These are phyloP conservation scores for Cryoendolithus antarcticus DNA, from an alignment of 2,329 filamentous ascomycete species.

Conservation along the genomic window DNA sequence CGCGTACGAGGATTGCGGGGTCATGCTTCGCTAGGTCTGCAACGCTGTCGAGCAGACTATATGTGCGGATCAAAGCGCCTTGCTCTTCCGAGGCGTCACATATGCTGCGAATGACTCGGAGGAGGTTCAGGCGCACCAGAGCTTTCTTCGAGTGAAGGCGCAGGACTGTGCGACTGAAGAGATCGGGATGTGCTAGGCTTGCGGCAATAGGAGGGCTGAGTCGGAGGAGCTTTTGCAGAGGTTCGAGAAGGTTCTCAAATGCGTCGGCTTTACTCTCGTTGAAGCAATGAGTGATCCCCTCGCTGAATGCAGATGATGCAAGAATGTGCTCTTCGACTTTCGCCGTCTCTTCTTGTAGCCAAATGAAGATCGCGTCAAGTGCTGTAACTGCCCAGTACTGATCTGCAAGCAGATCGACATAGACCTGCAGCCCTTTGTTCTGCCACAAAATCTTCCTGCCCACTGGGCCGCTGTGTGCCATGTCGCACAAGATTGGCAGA, in stretches of 20 bases:
- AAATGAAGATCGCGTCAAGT: constrained; percentile 93
- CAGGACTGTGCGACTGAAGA: constrained; percentile 78
- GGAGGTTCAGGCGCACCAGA: constrained; percentile 77
- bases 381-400: constrained; percentile 99
- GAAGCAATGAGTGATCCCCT: constrained; percentile 79
- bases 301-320: constrained; percentile 50
- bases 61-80: constrained; percentile 52
- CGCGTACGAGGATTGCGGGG: constrained; percentile 78
- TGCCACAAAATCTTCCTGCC: constrained; percentile 91
- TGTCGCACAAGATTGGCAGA: constrained; percentile 89
- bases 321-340: constrained; percentile 86
- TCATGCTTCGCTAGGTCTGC: constrained; percentile 75
- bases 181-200: constrained; percentile 69
- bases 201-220: constrained; percentile 77
- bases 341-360: constrained; percentile 95
- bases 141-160: constrained; percentile 90
- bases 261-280: constrained; percentile 77
- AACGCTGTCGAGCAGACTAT: constrained; percentile 70
- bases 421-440: constrained; percentile 90
- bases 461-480: constrained; percentile 95
- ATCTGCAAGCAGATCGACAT: constrained; percentile 80
- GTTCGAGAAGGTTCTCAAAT: constrained; percentile 91
- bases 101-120: constrained; percentile 84
- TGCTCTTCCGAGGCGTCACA: constrained; percentile 68
- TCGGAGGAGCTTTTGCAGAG: constrained; percentile 83